A percentile compares a stretch with the other conserved stretches of the same genome.
Conservation (phyloP, 768 basidiomycete genomes). For the Pleurotus tuoliensis region DNA sequence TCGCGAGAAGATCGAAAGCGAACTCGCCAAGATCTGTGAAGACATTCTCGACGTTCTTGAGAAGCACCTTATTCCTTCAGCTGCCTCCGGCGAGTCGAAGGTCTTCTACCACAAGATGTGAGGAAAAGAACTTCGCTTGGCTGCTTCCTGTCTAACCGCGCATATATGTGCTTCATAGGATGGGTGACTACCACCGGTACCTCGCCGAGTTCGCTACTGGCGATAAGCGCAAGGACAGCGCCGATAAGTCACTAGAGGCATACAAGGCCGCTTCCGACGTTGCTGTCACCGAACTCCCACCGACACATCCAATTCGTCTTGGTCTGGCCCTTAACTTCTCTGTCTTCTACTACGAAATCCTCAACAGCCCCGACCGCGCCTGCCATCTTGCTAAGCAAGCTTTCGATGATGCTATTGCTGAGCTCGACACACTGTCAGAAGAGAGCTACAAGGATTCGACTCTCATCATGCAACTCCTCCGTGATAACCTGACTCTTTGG, state of each 20-base stretch:
- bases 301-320: constrained; percentile 97
- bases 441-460: constrained; percentile 99
- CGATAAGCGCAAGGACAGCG: constrained; percentile 94
- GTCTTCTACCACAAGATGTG: constrained; percentile 92
- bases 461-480: constrained; percentile 92
- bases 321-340: constrained; percentile 99
- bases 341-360: constrained; percentile 99
- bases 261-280: constrained; percentile 98
- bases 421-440: constrained; percentile 97
- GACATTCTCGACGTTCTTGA: constrained; percentile 75
- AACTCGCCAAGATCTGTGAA: constrained; percentile 73
- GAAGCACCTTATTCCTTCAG: constrained; percentile 37
- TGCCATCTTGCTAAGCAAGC: constrained; percentile 99
- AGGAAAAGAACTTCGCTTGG: constrained; percentile 17
- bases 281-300: constrained; percentile 91
- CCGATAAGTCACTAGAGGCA: constrained; percentile 95
- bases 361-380: constrained; percentile 97
- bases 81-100: constrained; percentile 73
- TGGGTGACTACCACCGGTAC: constrained; percentile 90
- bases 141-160: background rate
- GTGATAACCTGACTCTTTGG: constrained; percentile 98
- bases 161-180: constrained; percentile 39
- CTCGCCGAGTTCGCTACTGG: constrained; percentile 97
- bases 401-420: constrained; percentile 98
- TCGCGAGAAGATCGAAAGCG: constrained; percentile 71